Evolutionary conservation across 371 early-diverging fungal genomes (phyloP), one percentile per base, ranked within the genome.

Genomic region (Blastocladiella emersonii): DNA sequence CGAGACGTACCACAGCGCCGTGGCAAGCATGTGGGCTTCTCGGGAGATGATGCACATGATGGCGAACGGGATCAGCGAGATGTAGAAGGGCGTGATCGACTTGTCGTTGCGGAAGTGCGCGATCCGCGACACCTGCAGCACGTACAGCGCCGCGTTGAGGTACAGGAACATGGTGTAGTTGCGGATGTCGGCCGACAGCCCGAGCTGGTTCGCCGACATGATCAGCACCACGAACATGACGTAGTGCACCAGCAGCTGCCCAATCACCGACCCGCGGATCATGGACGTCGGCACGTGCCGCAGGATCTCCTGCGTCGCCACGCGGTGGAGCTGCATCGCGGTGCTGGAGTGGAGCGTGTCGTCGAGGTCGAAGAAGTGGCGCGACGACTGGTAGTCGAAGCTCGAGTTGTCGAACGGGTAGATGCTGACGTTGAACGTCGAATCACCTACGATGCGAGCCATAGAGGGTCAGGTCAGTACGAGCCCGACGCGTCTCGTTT

Each of bases 1-100:
- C 51, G 73, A 70, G n/a, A 69, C 67, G 34, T 57, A 67, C 76
- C 76, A 76, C 34, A 76, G 64, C 60, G 72, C 65, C 66, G 70
- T 66, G n/a, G 65, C 71, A 15, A 76, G 53, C 62, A 68, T 63
- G 56, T 77, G 77, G 5, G 69, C 68, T 53, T 76, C 73, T 10
- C 77, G 64, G 12, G 77, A 74, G 15, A 74, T 71, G 51, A 70
- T 63, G 15, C 72, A 66, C 17, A 76, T 44, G 41, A 67, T 27
- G 12, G 27, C 63, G 36, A 72, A 74, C 21, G 77, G 76, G 7
- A 66, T 17, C n/a, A 74, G 39, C 3, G 75, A 76, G 17, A 70
- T 13, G 65, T 67, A 69, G 57, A 68, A 48, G 1, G 63, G 63
- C 3, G 23, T 62, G 12, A 62, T 27, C 44, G 62, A 62, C 37